These are phyloP conservation scores for Collybiopsis luxurians DNA, from an alignment of 768 basidiomycete species.

Conservation along the genomic window DNA sequence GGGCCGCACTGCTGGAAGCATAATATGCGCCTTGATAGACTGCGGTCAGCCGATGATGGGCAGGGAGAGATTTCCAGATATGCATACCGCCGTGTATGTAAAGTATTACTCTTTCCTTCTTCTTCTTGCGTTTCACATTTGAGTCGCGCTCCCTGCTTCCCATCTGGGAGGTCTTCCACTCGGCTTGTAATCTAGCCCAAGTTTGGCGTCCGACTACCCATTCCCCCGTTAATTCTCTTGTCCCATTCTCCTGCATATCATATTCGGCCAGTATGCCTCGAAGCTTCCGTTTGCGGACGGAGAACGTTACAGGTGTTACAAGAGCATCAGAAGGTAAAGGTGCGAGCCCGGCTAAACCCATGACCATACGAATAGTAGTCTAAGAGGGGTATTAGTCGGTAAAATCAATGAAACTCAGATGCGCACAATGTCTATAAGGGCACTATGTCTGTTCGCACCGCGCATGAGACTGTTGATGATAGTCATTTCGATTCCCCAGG, in stretches of 20 bases:
- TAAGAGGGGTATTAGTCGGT: conserved; percentile 17
- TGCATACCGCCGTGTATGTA: conserved; percentile 88
- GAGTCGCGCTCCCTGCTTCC: conserved; percentile 16
- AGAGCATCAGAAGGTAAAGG: conserved; percentile 91
- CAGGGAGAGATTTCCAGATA: conserved; percentile 5
- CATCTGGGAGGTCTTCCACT: conserved; percentile 59
- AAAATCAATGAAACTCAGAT: background rate
- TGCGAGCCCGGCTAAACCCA: conserved; percentile 77
- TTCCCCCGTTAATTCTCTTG: conserved; percentile 84
- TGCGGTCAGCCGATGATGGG: background rate
- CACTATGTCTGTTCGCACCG: conserved; percentile 76
- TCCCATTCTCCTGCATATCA: conserved; percentile 74
- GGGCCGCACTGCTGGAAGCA: conserved; percentile 85
- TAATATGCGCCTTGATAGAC: conserved; percentile 78
- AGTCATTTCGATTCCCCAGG: conserved; percentile 96
- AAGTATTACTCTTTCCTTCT: conserved; percentile 79
- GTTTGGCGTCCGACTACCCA: conserved; percentile 95
- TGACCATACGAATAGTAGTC: conserved; percentile 56
- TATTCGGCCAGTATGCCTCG: conserved; percentile 76
- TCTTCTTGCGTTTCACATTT: conserved; percentile 31
- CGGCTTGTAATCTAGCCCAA: conserved; percentile 83
- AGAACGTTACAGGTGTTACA: conserved; percentile 92
- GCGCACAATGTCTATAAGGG: conserved; percentile 78
- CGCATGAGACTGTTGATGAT: conserved; percentile 83
- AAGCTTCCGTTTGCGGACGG: conserved; percentile 66